Base-by-base conservation (phyloP, 2,329 filamentous ascomycete species). In the Cadophora gregata region DNA sequence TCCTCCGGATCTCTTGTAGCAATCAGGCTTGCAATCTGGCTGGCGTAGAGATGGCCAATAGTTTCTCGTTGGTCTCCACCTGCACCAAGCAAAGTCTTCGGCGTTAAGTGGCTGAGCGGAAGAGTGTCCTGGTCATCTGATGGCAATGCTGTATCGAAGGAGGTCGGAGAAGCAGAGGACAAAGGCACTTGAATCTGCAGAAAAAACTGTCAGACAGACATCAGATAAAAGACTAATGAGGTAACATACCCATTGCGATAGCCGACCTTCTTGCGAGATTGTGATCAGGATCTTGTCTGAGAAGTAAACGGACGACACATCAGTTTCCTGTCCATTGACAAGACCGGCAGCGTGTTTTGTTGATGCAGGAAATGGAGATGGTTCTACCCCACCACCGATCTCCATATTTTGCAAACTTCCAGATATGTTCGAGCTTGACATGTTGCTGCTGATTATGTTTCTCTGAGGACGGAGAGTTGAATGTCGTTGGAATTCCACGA, bases 281-380 rank as follows among this genome's bases (percentile, higher is more conserved):
- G 93, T 97, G 69, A 99, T 82, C 73, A 99, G 81, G 74, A 99
- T 93, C 79, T 93, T 97, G 84, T 98, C 96, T 9, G 89, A 85
- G 79, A 98, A 98, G 73, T 84, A 87, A 63, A 93, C 83, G 12
- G 85, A 85, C 47, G 88, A 89, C 38, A 92, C 89, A 71, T 93
- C 88, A 1, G 96, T 98, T 42, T 84, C 78, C 25, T 90, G 78
- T 33, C 88, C 88, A 69, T 90, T 87, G 68, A 97, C 87, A 3
- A 82, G 77, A 2, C 90, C 89, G 1, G 86, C 80, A n/a, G 86
- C 70, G 53, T 70, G 67, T 65, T 76, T 76, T 5, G 70, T 71
- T 19, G 64, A 42, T 0, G 73, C 73, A 24, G 76, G 76, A 66
- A 76, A 78, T 3, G 70, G 69, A 21, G 68, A 62, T 21, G 62